These are phyloP conservation scores for Aristolochia contorta DNA, from an alignment of 164 flowering plant species.

Conservation along the genomic window DNA sequence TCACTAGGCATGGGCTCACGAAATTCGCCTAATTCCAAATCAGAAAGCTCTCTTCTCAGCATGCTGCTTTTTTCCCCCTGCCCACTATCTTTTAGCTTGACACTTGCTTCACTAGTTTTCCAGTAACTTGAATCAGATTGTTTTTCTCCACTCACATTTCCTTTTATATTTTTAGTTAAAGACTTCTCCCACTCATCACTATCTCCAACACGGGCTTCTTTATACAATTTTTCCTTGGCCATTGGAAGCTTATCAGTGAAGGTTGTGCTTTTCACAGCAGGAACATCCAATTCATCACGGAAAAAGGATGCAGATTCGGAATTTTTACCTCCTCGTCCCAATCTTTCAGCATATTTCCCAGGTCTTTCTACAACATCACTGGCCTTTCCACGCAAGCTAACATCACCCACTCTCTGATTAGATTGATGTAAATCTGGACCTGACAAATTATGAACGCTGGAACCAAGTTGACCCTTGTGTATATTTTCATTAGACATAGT, in stretches of 20 bases:
- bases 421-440: constrained; percentile 29
- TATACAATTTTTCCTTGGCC: constrained; percentile 28
- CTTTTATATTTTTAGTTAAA: constrained; percentile 27
- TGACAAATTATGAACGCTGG: neutral
- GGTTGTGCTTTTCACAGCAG: constrained; percentile 12
- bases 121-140: constrained; percentile 24
- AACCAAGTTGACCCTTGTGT: neutral
- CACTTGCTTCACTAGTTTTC: constrained; percentile 38
- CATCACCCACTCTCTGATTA: constrained; percentile 28
- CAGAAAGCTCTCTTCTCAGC: constrained; percentile 76
- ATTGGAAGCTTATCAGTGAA: constrained; percentile 19
- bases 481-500: constrained; percentile 10
- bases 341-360: constrained; percentile 26
- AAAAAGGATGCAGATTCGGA: constrained; percentile 24
- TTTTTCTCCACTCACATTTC: constrained; percentile 28
- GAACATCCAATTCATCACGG: constrained; percentile 13
- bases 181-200: constrained; percentile 26
- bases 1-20: constrained; percentile 51
- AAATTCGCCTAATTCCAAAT: constrained; percentile 91
- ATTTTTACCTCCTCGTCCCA: constrained; percentile 21
- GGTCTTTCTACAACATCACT: constrained; percentile 29
- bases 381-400: constrained; percentile 20
- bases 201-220: constrained; percentile 35
- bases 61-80: constrained; percentile 22
- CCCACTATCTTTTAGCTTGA: constrained; percentile 28